These are phyloP conservation scores for Sordariomycetes sp. DNA, from an alignment of 2,329 filamentous ascomycete species.

Conservation along the genomic window DNA sequence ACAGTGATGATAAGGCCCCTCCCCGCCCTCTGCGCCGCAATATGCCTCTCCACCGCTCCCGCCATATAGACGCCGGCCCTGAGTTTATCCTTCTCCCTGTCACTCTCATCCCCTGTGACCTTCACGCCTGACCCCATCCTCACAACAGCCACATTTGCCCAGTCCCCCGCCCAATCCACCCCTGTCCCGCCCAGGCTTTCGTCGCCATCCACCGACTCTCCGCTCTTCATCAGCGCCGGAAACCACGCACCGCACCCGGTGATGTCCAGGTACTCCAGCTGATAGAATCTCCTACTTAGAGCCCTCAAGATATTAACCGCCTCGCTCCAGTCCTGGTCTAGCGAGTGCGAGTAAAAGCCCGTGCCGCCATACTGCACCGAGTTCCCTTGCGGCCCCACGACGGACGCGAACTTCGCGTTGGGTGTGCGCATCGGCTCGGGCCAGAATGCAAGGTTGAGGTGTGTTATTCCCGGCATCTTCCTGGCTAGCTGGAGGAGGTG, in stretches of 20 bases:
- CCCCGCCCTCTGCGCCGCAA: constrained; percentile 32
- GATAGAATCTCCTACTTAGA: constrained; percentile 42
- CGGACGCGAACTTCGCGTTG: constrained; percentile 35
- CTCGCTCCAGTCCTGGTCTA: constrained; percentile 51
- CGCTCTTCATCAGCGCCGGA: constrained; percentile 27
- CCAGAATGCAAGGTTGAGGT: constrained; percentile 53
- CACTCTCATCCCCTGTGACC: constrained; percentile 19
- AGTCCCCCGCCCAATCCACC: constrained; percentile 41
- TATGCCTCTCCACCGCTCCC: constrained; percentile 33
- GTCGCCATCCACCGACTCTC: constrained; percentile 25
- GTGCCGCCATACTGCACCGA: constrained; percentile 43
- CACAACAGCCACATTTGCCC: constrained; percentile 39
- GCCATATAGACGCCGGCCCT: constrained; percentile 26
- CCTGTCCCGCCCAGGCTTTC: neutral
- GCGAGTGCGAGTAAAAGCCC: constrained; percentile 43
- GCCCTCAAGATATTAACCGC: constrained; percentile 43
- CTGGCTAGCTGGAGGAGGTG: constrained; percentile 43
- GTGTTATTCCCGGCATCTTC: constrained; percentile 43
- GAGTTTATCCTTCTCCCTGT: constrained; percentile 20
- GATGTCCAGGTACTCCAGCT: constrained; percentile 50
- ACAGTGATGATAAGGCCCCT: constrained; percentile 38
- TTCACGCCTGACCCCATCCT: constrained; percentile 33
- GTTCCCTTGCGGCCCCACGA: constrained; percentile 31
- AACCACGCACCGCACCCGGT: constrained; percentile 49
- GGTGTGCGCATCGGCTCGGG: constrained; percentile 48